phyloP scores from a whole-genome alignment of 2,329 filamentous ascomycete species.

The Bimuria novae-zelandiae region DNA sequence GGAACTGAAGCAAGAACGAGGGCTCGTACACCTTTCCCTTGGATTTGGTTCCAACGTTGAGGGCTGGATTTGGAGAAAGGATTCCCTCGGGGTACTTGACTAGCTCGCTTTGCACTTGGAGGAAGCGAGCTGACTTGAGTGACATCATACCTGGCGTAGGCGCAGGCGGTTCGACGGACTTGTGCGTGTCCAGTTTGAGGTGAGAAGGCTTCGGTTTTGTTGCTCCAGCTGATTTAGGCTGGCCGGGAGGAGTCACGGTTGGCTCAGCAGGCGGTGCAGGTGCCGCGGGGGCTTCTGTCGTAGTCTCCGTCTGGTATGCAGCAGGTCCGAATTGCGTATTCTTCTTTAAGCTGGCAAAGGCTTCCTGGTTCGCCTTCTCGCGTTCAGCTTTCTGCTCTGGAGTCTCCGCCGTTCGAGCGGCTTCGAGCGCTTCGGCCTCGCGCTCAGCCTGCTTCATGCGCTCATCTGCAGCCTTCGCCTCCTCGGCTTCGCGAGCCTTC shows the following conservation, averaged over 20 bases:
- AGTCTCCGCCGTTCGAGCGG: conserved; percentile 47
- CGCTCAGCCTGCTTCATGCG: conserved; percentile 54
- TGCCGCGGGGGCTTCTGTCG: conserved; percentile 15
- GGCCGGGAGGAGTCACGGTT: conserved; percentile 27
- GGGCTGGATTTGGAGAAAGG: conserved; percentile 85
- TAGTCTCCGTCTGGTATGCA: conserved; percentile 39
- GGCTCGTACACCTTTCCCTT: conserved; percentile 93
- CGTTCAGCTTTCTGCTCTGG: conserved; percentile 50
- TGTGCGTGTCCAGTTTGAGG: conserved; percentile 86
- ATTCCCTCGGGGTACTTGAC: conserved; percentile 83
- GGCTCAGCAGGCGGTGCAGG: conserved; percentile 56
- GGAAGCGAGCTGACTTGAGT: conserved; percentile 86
- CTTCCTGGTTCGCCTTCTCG: conserved; percentile 24
- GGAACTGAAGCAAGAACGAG: conserved; percentile 94
- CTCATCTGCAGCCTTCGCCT: conserved; percentile 57
- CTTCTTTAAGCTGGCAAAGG: conserved; percentile 57
- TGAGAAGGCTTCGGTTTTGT: conserved; percentile 83
- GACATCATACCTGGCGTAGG: conserved; percentile 93
- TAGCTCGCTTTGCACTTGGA: conserved; percentile 73
- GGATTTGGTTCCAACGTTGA: conserved; percentile 83
- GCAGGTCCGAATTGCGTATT: conserved; percentile 53
- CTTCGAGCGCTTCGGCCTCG: conserved; percentile 55
- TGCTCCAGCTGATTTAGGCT: conserved; percentile 49
- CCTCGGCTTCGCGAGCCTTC: conserved; percentile 57
- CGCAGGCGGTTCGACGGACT: conserved; percentile 85